Base-by-base conservation (phyloP, 352 stramenopile genomes). In the Thraustochytrium sp. region DNA sequence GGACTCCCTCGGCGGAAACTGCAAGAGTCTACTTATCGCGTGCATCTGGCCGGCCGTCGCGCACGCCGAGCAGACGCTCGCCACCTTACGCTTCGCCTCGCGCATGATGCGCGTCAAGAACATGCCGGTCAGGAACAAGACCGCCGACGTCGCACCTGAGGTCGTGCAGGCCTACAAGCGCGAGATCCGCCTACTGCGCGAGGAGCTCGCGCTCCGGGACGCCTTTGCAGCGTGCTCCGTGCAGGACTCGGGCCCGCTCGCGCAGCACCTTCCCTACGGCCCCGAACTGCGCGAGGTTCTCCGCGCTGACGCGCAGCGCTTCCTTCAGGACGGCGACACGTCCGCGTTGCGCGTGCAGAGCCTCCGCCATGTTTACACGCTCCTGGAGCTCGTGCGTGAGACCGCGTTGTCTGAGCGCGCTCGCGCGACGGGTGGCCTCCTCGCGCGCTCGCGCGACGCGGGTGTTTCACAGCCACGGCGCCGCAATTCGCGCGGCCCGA, bases 11-110 rank as follows among this genome's bases (percentile, higher is more conserved):
- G 95, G 95, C 38, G 95, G 95, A 16, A 98, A 98, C 87, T 98
- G 94, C 89, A 97, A 97, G 85, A 98, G 94, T 3, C 89, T 97
- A 46, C 97, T 98, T 92, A 91, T 98, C 64, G 95, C 95, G 21
- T 97, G 92, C 31, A 93, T 98, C 36, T 97, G 92, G 62, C 89
- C 93, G 3, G 95, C 98, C 73, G 89, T 91, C 76, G 87, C 91
- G 26, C 90, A 94, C 48, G 93, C 88, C 31, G 90, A 98, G 86
- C 95, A 98, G 87, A 97, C 93, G 5, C 91, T 98, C 31, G 96
- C 92, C 3, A 98, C 95, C 23, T 97, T 94, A 77, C 87, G 94
- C 18, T 98, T 98, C 86, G 95, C 94, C 2, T 93, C 98, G 87
- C 89, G 94, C 31, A 94, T 98, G 21, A 93, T 93, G 0, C 86